These are phyloP conservation scores for Salix caprea DNA, from an alignment of 345 rosid species.

Conservation along the genomic window DNA sequence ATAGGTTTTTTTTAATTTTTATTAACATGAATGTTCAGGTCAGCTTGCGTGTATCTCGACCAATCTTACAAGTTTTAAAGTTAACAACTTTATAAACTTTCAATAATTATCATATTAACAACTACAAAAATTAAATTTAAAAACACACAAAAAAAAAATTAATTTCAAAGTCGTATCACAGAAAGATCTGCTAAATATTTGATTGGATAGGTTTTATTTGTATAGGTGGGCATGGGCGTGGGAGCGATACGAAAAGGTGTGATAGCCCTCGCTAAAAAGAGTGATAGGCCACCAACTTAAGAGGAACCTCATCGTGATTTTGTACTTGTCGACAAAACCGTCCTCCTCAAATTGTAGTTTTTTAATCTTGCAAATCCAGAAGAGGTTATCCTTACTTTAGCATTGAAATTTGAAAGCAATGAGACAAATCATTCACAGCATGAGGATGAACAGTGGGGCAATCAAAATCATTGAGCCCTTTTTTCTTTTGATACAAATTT, in stretches of 20 bases:
- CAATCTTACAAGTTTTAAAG: fast-evolving
- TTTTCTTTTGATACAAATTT: too few species aligned
- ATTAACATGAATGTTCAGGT: fast-evolving
- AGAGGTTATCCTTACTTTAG: too few species aligned
- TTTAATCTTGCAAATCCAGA: too few species aligned
- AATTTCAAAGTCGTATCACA: too few species aligned
- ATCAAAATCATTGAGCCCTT: too few species aligned
- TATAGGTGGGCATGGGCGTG: background rate
- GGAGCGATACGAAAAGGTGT: background rate
- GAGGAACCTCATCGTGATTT: background rate
- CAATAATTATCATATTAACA: fast-evolving
- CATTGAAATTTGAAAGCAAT: too few species aligned
- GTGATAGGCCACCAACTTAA: background rate
- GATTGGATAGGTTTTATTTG: background rate
- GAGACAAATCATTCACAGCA: too few species aligned
- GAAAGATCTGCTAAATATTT: too few species aligned
- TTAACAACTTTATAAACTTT: fast-evolving
- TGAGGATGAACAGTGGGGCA: too few species aligned
- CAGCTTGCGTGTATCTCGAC: fast-evolving
- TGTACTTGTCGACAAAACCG: background rate
- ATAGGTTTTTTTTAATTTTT: background rate
- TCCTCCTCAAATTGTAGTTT: background rate
- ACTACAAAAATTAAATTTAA: fast-evolving
- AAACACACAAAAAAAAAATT: fast-evolving
- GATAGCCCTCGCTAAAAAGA: background rate